phyloP scores from a whole-genome alignment of 2,329 filamentous ascomycete genomes.

The Alternaria alternata region DNA sequence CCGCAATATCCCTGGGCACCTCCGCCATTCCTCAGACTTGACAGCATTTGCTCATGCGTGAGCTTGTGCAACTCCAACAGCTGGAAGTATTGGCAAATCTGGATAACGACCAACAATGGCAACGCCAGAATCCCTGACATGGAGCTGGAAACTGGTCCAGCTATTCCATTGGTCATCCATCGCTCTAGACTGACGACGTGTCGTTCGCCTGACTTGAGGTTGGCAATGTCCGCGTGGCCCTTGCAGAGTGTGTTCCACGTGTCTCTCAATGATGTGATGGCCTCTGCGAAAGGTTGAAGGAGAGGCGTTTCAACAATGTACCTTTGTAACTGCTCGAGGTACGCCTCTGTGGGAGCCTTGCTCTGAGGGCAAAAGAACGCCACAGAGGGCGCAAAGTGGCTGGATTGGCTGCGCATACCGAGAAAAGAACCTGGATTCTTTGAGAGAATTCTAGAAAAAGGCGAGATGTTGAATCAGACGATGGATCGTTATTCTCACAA shows the following conservation, averaged over 20 bases:
- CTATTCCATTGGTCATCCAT: constrained; percentile 23
- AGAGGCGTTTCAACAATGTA: constrained; percentile 17
- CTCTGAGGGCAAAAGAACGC: constrained; percentile 33
- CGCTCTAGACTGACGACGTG: constrained; percentile 13
- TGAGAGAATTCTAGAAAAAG: not conserved
- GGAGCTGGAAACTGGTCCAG: constrained; percentile 21
- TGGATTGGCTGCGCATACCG: constrained; percentile 2
- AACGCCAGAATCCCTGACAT: constrained; percentile 25
- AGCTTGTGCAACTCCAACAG: constrained; percentile 19
- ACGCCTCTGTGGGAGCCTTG: constrained; percentile 27
- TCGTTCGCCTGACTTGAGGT: constrained; percentile 10
- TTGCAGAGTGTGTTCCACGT: constrained; percentile 17
- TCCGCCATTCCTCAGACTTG: constrained; percentile 16
- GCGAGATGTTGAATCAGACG: not conserved
- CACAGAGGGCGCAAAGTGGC: constrained; percentile 16
- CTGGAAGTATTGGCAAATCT: constrained; percentile 33
- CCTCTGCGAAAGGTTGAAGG: constrained; percentile 10
- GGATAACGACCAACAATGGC: constrained; percentile 30
- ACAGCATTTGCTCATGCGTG: constrained; percentile 20
- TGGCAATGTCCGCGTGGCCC: constrained; percentile 15
- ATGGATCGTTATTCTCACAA: not conserved
- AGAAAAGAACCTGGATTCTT: not conserved
- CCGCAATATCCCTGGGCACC: constrained; percentile 29
- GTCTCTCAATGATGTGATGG: constrained; percentile 10
- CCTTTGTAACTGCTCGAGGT: constrained; percentile 23